Evolutionary conservation across 176 grass and related monocot species (phyloP).

Genomic region (Elaeis guineensis): DNA sequence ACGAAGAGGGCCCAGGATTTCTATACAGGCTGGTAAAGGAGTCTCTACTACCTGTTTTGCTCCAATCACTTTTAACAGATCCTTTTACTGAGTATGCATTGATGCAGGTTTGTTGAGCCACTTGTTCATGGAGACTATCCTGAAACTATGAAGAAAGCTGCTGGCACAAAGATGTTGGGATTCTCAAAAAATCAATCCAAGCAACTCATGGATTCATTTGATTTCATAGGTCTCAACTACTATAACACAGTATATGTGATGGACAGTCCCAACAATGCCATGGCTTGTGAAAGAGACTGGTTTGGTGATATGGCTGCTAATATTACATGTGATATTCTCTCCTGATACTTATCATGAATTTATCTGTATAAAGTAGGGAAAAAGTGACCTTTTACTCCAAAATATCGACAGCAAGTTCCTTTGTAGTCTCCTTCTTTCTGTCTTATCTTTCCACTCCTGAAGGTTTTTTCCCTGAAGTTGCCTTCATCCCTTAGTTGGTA

Average conservation of each 20-base stretch:
- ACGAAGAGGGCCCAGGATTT: conserved; percentile 28
- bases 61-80: too few species aligned
- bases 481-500: too few species aligned
- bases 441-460: too few species aligned
- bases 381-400: background rate
- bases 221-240: conserved; percentile 37
- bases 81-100: too few species aligned
- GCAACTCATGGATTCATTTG: conserved; percentile 21
- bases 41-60: too few species aligned
- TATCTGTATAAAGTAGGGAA: conserved; percentile 21
- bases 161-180: conserved; percentile 25
- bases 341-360: conserved; percentile 4
- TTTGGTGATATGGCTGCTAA: conserved; percentile 15
- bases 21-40: conserved; percentile 29
- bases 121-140: conserved; percentile 33
- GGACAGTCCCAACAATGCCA: conserved; percentile 15
- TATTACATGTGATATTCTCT: conserved; percentile 8
- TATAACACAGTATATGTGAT: conserved; percentile 12
- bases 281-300: conserved; percentile 18
- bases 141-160: conserved; percentile 25
- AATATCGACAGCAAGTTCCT: too few species aligned
- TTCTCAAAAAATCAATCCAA: conserved; percentile 21
- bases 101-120: conserved; percentile 28
- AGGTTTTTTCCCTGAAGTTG: too few species aligned
- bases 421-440: too few species aligned